Percentiles rank a stretch among this genome's conserved stretches.
Conservation (phyloP, 2,329 filamentous ascomycete genomes). For the Coccinonectria pachysandricola region DNA sequence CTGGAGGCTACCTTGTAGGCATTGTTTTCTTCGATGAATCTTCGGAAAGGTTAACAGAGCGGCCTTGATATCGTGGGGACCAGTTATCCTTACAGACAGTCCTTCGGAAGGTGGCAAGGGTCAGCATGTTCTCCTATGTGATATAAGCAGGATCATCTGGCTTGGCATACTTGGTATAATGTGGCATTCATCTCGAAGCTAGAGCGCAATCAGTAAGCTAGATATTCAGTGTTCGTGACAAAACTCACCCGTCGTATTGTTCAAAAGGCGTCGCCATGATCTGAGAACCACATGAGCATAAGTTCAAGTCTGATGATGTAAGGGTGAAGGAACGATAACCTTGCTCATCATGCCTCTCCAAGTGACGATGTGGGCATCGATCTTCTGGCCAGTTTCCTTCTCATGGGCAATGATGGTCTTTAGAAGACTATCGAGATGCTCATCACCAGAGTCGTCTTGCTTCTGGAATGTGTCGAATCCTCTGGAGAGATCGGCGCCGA, state of each 20-base stretch:
- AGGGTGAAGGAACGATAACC: constrained; percentile 33
- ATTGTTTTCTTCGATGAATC: constrained; percentile 90
- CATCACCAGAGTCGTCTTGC: constrained; percentile 71
- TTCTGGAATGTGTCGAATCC: constrained; percentile 79
- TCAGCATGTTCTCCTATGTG: constrained; percentile 3
- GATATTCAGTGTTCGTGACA: too few species aligned
- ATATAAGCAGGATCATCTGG: constrained; percentile 2
- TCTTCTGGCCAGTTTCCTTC: constrained; percentile 52
- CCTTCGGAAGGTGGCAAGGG: constrained; percentile 26
- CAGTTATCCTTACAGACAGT: constrained; percentile 38
- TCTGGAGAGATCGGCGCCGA: constrained; percentile 63
- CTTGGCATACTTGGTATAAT: constrained; percentile 64
- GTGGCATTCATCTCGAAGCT: constrained; percentile 97
- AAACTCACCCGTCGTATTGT: constrained; percentile 59
- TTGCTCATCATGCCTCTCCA: constrained; percentile 99
- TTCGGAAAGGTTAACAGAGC: constrained; percentile 28
- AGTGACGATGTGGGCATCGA: constrained; percentile 72
- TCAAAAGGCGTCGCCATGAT: constrained; percentile 82
- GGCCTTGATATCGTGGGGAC: too few species aligned
- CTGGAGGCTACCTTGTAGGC: constrained; percentile 56
- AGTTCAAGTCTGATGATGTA: not conserved
- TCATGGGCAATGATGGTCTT: constrained; percentile 67
- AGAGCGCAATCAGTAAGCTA: constrained; percentile 14
- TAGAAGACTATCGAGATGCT: constrained; percentile 78
- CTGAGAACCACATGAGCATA: too few species aligned